Base-by-base conservation (phyloP, 176 grass and related monocot genomes). In the Pharus latifolius region DNA sequence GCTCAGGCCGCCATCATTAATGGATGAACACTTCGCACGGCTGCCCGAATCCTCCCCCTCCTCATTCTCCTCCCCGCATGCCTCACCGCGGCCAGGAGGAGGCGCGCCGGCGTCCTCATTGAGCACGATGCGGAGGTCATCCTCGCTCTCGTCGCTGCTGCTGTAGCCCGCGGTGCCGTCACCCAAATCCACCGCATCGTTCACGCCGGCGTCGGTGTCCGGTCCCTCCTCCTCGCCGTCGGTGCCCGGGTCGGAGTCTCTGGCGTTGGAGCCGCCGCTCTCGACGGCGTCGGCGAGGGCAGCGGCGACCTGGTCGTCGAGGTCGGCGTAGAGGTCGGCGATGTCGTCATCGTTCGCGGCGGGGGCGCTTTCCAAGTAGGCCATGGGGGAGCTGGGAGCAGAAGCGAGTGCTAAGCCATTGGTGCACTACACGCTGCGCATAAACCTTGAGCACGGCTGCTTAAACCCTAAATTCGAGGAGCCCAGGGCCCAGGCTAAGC, bases 271-370 rank as follows among this genome's bases (percentile, higher is more conserved):
- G 48, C 60, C 67, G 23, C 70, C 72, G 63, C 83, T 85, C 73
- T 82, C 77, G 71, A 75, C 65, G 0, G 60, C 49, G 19, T 67
- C 29, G 13, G 86, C 83, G 5, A 87, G 74, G 11, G 72, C 77
- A 1, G 59, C 87, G 14, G 63, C 73, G 16, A 90, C 80, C 44
- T 82, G 83, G 60, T 88, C 81, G 12, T 82, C 87, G 81, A 96
- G 87, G 62, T 82, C 91, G 10, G 69, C 91, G 44, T 96, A 96
- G 43, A 96, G 91, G 27, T 88, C 77, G 15, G 72, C 91, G 60
- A 82, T 72, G 56, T 90, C 91, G 1, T 76, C 91, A 3, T 52
- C 66, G 1, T 77, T 71, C 51, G 78, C 10, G 17, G 48, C 19
- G 28, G 51, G 22, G 61, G 45, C 54, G 17, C 34, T 38, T 4